Evolutionary conservation across 768 basidiomycete genomes (phyloP).

Genomic region (Mycena epipterygia): DNA sequence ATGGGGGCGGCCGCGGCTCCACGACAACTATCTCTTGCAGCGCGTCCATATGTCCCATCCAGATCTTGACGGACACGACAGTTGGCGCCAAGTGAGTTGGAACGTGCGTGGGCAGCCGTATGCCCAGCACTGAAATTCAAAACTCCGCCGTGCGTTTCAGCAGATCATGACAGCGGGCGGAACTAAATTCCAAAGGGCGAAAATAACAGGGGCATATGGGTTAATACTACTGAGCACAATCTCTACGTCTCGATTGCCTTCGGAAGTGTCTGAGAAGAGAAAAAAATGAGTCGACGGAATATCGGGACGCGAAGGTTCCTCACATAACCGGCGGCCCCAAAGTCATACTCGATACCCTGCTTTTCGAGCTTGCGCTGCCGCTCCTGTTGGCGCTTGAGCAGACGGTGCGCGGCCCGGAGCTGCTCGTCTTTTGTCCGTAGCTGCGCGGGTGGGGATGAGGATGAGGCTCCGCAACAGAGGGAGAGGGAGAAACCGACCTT

Average conservation of each 20-base stretch:
- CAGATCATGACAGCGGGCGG: too few species aligned
- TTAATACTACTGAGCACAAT: too few species aligned
- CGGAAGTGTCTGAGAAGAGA: constrained; percentile 12
- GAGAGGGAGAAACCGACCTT: constrained; percentile 67
- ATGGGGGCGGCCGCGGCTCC: too few species aligned
- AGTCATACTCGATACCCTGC: constrained; percentile 89
- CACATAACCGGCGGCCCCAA: constrained; percentile 87
- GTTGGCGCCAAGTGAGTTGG: too few species aligned
- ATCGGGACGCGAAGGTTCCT: constrained; percentile 47
- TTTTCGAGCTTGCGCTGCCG: constrained; percentile 85
- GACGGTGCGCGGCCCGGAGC: constrained; percentile 70
- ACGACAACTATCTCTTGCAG: too few species aligned
- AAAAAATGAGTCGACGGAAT: neutral
- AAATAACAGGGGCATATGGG: neutral
- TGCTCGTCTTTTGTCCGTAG: constrained; percentile 81
- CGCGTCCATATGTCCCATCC: too few species aligned
- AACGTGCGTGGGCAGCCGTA: too few species aligned
- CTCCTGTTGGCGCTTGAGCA: constrained; percentile 82
- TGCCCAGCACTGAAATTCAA: too few species aligned
- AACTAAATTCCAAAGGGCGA: too few species aligned
- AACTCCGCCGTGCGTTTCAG: too few species aligned
- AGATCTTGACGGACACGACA: too few species aligned
- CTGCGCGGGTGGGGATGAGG: constrained; percentile 51
- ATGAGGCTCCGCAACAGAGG: neutral
- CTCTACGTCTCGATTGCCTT: constrained; percentile 14